phyloP scores from a whole-genome alignment of 805 yeast species.

The Monosporozyma siamensis region DNA sequence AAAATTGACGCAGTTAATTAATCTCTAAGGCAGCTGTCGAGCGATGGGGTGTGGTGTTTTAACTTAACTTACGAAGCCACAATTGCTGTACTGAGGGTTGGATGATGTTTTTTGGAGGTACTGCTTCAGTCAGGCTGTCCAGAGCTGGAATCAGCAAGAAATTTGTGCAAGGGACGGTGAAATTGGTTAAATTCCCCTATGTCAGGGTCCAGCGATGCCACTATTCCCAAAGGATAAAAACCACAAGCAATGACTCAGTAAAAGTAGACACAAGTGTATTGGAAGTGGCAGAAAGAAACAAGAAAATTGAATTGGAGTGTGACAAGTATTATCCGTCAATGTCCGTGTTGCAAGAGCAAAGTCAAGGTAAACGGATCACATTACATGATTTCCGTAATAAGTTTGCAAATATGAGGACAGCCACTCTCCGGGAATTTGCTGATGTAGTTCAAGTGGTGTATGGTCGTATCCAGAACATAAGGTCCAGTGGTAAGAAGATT shows the following conservation, averaged over 20 bases:
- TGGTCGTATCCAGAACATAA: constrained; percentile 24
- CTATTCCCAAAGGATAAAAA: neutral
- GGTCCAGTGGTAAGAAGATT: constrained; percentile 28
- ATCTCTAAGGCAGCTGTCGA: too few species aligned
- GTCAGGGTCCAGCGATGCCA: neutral
- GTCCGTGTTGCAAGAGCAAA: constrained; percentile 7
- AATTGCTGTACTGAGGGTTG: too few species aligned
- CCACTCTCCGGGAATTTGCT: too few species aligned
- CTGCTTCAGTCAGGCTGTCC: neutral
- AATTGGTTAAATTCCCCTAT: neutral
- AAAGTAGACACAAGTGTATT: constrained; percentile 13
- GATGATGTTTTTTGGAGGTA: too few species aligned
- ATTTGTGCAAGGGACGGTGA: neutral
- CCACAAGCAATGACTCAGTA: neutral
- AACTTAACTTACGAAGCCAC: too few species aligned
- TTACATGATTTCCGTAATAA: constrained; percentile 3
- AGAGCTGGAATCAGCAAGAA: neutral
- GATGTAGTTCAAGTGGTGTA: too few species aligned
- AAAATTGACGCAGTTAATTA: neutral
- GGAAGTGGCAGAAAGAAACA: constrained; percentile 19
- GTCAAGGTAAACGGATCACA: neutral
- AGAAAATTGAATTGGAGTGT: constrained; percentile 8
- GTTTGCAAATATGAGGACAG: neutral
- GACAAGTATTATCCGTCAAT: constrained; percentile 23
- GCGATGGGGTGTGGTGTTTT: too few species aligned